phyloP scores from a whole-genome alignment of 176 grass and related monocot genomes.

The Oryza glumipatula region DNA sequence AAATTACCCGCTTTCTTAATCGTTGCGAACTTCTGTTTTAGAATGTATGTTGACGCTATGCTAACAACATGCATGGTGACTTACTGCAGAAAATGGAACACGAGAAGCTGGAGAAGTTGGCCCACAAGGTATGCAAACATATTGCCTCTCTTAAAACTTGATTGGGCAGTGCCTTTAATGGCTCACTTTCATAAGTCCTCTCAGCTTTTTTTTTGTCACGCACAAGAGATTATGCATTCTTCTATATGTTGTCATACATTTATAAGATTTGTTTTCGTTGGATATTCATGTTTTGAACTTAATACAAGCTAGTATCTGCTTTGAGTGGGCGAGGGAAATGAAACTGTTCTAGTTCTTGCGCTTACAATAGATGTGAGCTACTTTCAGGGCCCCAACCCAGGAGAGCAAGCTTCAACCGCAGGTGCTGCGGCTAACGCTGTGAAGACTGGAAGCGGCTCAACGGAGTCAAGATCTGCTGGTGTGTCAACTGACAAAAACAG shows the following conservation, averaged over 20 bases:
- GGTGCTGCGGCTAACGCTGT: conserved; percentile 34
- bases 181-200: background rate
- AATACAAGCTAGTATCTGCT: background rate
- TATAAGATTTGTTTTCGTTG: background rate
- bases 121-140: conserved; percentile 58
- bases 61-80: background rate
- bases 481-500: conserved; percentile 69
- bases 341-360: background rate
- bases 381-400: conserved; percentile 66
- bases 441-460: conserved; percentile 16
- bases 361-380: conserved; percentile 13
- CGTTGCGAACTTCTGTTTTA: background rate
- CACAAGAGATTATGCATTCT: background rate
- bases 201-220: background rate
- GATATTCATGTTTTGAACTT: background rate
- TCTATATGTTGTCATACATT: background rate
- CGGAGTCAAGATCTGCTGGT: conserved; percentile 48
- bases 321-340: background rate
- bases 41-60: background rate
- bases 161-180: background rate
- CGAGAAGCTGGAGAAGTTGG: conserved; percentile 79
- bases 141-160: background rate
- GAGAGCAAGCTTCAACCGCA: conserved; percentile 53
- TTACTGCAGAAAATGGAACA: conserved; percentile 81
- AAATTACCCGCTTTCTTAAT: conserved; percentile 3